Evolutionary conservation across 495 filamentous ascomycete genomes (phyloP).

Genomic region (Astrocystis sublimbata): DNA sequence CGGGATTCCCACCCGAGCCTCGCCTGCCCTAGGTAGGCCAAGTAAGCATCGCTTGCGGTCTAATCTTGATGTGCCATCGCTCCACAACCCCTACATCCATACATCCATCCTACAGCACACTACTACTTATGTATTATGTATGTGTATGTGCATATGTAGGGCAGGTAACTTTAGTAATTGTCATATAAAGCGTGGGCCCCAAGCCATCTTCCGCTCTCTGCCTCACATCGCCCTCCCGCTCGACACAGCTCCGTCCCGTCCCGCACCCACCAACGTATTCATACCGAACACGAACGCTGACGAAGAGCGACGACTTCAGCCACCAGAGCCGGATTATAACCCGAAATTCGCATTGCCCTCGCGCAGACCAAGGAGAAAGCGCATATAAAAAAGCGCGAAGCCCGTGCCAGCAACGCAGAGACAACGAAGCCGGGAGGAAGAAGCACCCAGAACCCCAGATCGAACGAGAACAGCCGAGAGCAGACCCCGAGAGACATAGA

Average conservation of each 20-base stretch:
- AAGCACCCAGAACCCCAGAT: not conserved
- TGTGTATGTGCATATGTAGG: no score
- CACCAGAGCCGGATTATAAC: not conserved
- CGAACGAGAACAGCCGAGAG: not conserved
- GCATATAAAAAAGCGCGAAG: not conserved
- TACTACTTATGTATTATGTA: no score
- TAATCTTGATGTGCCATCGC: not conserved
- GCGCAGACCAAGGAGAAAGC: not conserved
- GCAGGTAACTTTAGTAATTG: no score
- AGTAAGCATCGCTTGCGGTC: not conserved
- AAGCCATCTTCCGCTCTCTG: not conserved
- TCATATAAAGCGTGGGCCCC: not conserved
- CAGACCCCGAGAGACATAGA: not conserved
- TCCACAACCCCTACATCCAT: constrained; percentile 4
- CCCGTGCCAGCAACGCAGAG: not conserved
- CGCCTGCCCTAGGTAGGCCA: not conserved
- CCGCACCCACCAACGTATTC: not conserved
- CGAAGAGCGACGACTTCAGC: not conserved
- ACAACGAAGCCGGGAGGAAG: not conserved
- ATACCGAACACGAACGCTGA: not conserved
- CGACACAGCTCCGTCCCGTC: not conserved
- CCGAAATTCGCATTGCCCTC: not conserved
- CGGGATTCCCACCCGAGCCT: not conserved
- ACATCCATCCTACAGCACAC: no score
- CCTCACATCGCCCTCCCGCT: not conserved